phyloP scores from a whole-genome alignment of 495 filamentous ascomycete genomes.

The Xylaria nigripes region DNA sequence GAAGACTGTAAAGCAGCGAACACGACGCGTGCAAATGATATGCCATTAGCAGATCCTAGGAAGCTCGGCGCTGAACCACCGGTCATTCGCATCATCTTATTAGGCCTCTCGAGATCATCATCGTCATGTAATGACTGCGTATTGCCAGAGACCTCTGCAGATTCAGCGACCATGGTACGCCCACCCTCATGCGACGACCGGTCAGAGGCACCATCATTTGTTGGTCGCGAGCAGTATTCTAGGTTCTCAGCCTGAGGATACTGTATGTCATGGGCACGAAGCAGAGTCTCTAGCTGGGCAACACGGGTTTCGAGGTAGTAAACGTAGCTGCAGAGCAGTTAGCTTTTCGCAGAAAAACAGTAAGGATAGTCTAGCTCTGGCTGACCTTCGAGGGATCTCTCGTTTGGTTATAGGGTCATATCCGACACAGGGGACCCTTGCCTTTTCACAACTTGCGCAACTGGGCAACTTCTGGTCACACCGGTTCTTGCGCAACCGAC shows the following conservation, averaged over 20 bases:
- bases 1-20: slow-evolving; percentile 90
- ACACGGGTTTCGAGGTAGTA: slow-evolving; percentile 87
- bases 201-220: slow-evolving; percentile 34
- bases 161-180: slow-evolving; percentile 15
- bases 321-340: slow-evolving; percentile 59
- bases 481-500: slow-evolving; percentile 83
- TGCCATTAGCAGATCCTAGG: slow-evolving; percentile 78
- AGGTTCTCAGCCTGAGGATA: slow-evolving; percentile 72
- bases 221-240: slow-evolving; percentile 55
- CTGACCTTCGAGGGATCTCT: slow-evolving; percentile 76
- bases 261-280: slow-evolving; percentile 58
- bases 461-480: slow-evolving; percentile 89
- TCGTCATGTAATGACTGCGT: slow-evolving; percentile 36
- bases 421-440: slow-evolving; percentile 78
- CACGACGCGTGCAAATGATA: slow-evolving; percentile 90
- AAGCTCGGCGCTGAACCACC: slow-evolving; percentile 68
- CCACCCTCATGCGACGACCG: slow-evolving; percentile 36
- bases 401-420: slow-evolving; percentile 94
- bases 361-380: background rate
- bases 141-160: slow-evolving; percentile 19
- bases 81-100: slow-evolving; percentile 71
- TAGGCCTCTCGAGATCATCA: slow-evolving; percentile 56
- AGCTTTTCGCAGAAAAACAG: slow-evolving; percentile 10
- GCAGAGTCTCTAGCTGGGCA: slow-evolving; percentile 70
- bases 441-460: slow-evolving; percentile 87